These are phyloP conservation scores for Lepidium aucheri DNA, from an alignment of 345 rosid genomes.

Conservation along the genomic window DNA sequence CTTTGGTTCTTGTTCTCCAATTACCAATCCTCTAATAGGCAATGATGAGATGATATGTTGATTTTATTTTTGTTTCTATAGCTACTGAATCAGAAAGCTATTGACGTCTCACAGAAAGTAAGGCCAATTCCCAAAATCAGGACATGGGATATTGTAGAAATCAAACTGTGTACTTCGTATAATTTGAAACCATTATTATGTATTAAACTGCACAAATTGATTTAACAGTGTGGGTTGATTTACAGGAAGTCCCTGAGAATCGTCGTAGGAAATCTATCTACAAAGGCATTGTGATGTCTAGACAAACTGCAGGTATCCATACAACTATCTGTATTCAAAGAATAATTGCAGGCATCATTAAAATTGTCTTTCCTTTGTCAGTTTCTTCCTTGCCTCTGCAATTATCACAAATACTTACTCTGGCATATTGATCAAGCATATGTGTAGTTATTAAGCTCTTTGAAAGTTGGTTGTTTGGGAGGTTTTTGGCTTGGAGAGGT, in stretches of 20 bases:
- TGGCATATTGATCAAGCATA: not conserved
- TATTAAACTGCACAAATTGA: not conserved
- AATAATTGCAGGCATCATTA: constrained; percentile 74
- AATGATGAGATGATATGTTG: not conserved
- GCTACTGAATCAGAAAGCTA: constrained; percentile 77
- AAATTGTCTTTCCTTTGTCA: constrained; percentile 63
- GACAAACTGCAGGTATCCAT: constrained; percentile 86
- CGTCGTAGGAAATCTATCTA: constrained; percentile 63
- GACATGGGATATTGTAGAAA: constrained; percentile 72
- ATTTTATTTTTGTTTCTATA: constrained; percentile 17
- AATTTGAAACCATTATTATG: not conserved
- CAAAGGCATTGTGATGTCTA: constrained; percentile 70
- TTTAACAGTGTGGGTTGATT: constrained; percentile 12
- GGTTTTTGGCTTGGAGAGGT: not conserved
- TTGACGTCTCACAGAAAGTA: constrained; percentile 59
- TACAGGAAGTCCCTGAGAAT: constrained; percentile 73
- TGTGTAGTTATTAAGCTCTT: not conserved
- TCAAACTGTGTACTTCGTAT: constrained; percentile 57
- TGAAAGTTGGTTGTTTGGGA: not conserved
- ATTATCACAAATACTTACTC: not conserved
- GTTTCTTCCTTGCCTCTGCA: not conserved
- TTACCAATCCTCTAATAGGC: not conserved
- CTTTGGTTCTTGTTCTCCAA: not conserved
- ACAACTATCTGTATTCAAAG: constrained; percentile 74
- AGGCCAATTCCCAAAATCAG: constrained; percentile 72